Evolutionary conservation across 768 basidiomycete genomes (phyloP).

Genomic region (Leucogyrophana mollusca): DNA sequence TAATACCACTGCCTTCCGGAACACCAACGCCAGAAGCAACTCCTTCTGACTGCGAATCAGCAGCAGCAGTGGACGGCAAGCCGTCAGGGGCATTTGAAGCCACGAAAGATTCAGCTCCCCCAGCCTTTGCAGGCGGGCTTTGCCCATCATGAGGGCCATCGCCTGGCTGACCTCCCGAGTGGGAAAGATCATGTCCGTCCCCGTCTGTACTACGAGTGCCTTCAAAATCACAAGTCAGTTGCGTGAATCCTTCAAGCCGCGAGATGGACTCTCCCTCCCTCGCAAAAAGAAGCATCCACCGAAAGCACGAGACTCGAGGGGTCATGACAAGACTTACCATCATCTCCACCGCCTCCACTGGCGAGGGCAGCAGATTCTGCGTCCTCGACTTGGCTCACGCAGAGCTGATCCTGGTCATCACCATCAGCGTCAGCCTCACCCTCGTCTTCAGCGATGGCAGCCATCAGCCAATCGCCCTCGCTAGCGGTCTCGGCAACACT

Average conservation of each 20-base stretch:
- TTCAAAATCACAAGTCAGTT: slow-evolving; percentile 52
- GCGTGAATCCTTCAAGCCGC: slow-evolving; percentile 44
- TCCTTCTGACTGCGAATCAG: slow-evolving; percentile 16
- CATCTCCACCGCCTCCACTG: slow-evolving; percentile 32
- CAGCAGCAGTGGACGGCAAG: slow-evolving; percentile 16
- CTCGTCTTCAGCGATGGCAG: slow-evolving; percentile 76
- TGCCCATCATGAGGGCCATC: slow-evolving; percentile 16
- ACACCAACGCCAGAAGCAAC: slow-evolving; percentile 19
- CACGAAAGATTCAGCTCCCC: slow-evolving; percentile 24
- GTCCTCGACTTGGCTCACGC: slow-evolving; percentile 41
- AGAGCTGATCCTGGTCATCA: slow-evolving; percentile 44
- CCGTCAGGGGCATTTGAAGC: slow-evolving; percentile 18
- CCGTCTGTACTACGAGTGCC: slow-evolving; percentile 38
- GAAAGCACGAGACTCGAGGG: slow-evolving; percentile 28
- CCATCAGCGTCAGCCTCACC: slow-evolving; percentile 49
- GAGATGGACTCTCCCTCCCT: slow-evolving; percentile 41
- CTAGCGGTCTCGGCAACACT: slow-evolving; percentile 61
- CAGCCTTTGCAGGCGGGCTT: slow-evolving; percentile 15
- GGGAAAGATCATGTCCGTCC: slow-evolving; percentile 32
- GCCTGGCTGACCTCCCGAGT: slow-evolving; percentile 15
- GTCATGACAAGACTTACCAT: slow-evolving; percentile 52
- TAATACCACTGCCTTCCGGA: slow-evolving; percentile 15
- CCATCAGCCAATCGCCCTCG: slow-evolving; percentile 88
- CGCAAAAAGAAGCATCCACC: slow-evolving; percentile 44
- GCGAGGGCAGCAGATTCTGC: slow-evolving; percentile 35